These are phyloP conservation scores for Nepenthes alata DNA, from an alignment of 179 eudicot genomes.

Conservation along the genomic window DNA sequence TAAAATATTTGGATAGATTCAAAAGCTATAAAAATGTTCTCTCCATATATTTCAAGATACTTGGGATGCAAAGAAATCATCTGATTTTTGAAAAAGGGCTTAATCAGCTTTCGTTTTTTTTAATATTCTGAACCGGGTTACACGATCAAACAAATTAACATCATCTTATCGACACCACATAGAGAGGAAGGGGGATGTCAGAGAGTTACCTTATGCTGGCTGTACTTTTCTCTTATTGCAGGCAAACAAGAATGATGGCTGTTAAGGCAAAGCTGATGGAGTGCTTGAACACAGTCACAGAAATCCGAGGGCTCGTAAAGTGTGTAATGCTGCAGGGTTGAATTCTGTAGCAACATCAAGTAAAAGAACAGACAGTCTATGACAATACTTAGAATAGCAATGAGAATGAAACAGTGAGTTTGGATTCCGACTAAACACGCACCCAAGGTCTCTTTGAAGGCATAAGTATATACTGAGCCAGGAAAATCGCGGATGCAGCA, in stretches of 20 bases:
- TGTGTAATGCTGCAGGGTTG: slow-evolving; percentile 67
- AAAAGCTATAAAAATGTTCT: no score
- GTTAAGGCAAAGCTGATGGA: slow-evolving; percentile 52
- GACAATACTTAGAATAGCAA: background rate
- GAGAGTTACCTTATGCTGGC: slow-evolving; percentile 61
- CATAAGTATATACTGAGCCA: slow-evolving; percentile 43
- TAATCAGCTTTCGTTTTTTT: no score
- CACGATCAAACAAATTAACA: background rate
- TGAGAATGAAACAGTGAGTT: background rate
- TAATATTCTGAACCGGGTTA: no score
- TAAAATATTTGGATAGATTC: no score
- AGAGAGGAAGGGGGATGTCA: background rate
- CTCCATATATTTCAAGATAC: no score
- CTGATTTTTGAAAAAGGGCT: background rate
- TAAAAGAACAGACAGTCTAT: background rate
- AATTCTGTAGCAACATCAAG: slow-evolving; percentile 27
- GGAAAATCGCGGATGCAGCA: slow-evolving; percentile 64
- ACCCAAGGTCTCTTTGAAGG: slow-evolving; percentile 3
- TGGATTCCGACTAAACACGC: background rate
- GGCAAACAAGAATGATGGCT: slow-evolving; percentile 48
- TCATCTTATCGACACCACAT: no score
- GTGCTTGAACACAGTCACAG: slow-evolving; percentile 48
- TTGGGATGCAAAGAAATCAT: background rate
- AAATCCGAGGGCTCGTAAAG: slow-evolving; percentile 61
- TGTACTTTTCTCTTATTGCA: slow-evolving; percentile 75